Percentiles rank a stretch among this genome's conserved stretches.
Conservation (phyloP, 2,329 filamentous ascomycete species). For the Colletotrichum cordylinicola region DNA sequence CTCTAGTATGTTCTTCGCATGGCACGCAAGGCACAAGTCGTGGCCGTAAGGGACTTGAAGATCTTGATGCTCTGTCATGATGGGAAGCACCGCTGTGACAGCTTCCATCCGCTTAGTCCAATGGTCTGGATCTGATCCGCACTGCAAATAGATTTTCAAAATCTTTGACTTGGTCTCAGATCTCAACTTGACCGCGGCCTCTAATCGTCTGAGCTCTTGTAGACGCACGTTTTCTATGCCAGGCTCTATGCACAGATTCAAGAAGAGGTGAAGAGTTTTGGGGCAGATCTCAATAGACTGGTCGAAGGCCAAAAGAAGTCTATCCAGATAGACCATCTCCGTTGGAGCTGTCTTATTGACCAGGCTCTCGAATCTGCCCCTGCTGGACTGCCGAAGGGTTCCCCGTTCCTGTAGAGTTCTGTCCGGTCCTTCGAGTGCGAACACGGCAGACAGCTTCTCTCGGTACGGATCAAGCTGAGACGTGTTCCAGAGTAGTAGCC, state of each 20-base stretch:
- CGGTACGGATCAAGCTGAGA: neutral
- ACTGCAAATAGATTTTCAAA: neutral
- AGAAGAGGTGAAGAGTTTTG: neutral
- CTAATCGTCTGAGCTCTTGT: neutral
- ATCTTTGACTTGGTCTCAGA: neutral
- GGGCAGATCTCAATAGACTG: neutral
- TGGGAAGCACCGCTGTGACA: too few relatives aligned
- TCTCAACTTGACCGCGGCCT: neutral
- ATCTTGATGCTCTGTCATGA: too few relatives aligned
- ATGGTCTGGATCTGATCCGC: too few relatives aligned
- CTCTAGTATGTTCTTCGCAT: too few relatives aligned
- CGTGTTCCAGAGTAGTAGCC: neutral
- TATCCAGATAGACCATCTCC: neutral
- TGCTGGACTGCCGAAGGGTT: neutral
- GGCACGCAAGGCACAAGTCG: too few relatives aligned
- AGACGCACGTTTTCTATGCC: neutral
- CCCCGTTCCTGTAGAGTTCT: neutral
- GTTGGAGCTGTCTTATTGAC: neutral
- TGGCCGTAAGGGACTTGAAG: too few relatives aligned
- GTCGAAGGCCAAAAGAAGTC: neutral
- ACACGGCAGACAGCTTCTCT: neutral
- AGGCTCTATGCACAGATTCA: neutral
- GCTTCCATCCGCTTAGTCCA: too few relatives aligned
- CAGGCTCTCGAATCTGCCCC: neutral
- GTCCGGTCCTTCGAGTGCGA: neutral